Evolutionary conservation across 805 yeast species (phyloP), one percentile per base, ranked within the genome.

Genomic region (Kodamaea laetipori): DNA sequence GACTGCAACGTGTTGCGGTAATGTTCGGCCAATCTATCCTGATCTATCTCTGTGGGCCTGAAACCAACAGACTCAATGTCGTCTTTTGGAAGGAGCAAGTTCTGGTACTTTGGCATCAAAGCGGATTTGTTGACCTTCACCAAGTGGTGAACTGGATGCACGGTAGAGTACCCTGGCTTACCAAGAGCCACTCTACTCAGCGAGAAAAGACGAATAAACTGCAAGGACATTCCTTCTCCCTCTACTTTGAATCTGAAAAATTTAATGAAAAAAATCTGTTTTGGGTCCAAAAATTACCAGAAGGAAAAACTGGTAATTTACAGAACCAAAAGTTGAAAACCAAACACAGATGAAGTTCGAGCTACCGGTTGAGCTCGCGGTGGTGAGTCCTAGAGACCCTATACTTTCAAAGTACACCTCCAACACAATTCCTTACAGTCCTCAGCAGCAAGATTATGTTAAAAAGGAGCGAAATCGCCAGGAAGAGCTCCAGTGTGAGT

Each of bases 141-240:
- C 47, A 80, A 76, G 66, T 94, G 99, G 64, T 94, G 99, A 11
- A 92, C 95, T 1, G 99, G 98, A 39, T 84, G 79, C 27, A 88
- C 90, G 40, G 87, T 77, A 30, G 95, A 84, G 62, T 70, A 71
- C 6, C 73, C 73, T 10, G 73, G 52, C 43, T 58, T 67, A 15
- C 28, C 30, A 36, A 50, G 39, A 77, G 79, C 23, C 81, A 84
- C 39, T 76, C 76, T 61, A 68, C 76, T 45, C 66, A 66, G 28
- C 57, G 66, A 40, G 54, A 69, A 48, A 56, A 49, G 59, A 61
- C 67, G 63, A 48, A 55, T 50, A 45, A 57, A 53, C 49, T 50
- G 56, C 51, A 42, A 37, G 36, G 41, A 44, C 56, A 53, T 52
- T 43, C 17, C 37, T 24, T 35, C 34, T 30, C 34, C 34, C 10